Conservation (phyloP, 192 early-diverging fungal species). For the Backusella tuberculispora region DNA sequence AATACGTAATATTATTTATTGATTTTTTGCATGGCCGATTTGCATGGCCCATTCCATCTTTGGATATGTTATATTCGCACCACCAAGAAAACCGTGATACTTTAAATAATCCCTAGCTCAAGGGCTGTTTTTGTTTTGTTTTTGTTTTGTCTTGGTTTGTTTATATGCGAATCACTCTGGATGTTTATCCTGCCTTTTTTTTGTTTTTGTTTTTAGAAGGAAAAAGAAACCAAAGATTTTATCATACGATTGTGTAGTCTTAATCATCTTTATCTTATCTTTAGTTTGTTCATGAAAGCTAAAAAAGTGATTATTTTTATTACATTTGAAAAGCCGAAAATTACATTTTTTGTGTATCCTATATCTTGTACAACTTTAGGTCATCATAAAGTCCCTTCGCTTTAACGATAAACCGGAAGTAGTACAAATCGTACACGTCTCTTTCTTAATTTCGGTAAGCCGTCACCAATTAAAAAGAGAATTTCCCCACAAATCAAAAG, state of each 20-base stretch:
- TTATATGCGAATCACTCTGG: background rate
- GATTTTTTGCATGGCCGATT: slow-evolving; percentile 5
- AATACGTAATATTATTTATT: slow-evolving; percentile 19
- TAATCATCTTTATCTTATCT: slow-evolving; percentile 15
- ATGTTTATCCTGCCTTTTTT: background rate
- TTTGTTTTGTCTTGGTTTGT: background rate
- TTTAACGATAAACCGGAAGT: slow-evolving; percentile 21
- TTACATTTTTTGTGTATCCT: slow-evolving; percentile 3
- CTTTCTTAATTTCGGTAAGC: slow-evolving; percentile 11
- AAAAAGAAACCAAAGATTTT: background rate
- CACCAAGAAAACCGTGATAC: background rate
- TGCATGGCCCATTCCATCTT: slow-evolving; percentile 17
- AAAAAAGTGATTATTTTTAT: slow-evolving; percentile 9
- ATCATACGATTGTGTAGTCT: slow-evolving; percentile 7
- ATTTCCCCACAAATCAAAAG: background rate
- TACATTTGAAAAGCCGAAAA: background rate
- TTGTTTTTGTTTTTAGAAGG: no score
- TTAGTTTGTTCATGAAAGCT: background rate
- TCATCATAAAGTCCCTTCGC: slow-evolving; percentile 7
- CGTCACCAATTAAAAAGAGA: background rate
- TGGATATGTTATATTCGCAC: background rate
- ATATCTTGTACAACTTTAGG: background rate
- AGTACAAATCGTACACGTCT: slow-evolving; percentile 8
- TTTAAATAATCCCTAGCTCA: background rate
- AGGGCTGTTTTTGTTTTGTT: background rate